phyloP scores from a whole-genome alignment of 2,329 filamentous ascomycete species.

The Phyllosticta citrichinensis region DNA sequence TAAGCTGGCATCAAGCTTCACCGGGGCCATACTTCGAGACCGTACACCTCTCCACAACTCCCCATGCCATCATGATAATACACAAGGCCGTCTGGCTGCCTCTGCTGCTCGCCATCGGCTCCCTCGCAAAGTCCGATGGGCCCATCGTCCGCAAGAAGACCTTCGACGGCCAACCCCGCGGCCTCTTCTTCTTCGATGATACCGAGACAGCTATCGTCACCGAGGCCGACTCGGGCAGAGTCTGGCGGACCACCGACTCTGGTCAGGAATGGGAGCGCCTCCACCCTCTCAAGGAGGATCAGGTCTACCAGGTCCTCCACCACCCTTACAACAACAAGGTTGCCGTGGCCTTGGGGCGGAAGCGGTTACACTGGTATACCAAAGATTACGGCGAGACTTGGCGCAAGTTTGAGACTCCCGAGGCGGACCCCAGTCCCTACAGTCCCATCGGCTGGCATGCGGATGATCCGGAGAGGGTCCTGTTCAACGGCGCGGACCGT shows the following conservation, averaged over 20 bases:
- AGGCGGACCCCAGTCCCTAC: conserved; percentile 42
- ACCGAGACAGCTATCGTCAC: conserved; percentile 72
- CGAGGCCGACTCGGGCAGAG: conserved; percentile 51
- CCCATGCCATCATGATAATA: conserved; percentile 12
- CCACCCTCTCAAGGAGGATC: conserved; percentile 50
- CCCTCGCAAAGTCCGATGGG: conserved; percentile 36
- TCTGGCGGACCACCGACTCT: conserved; percentile 72
- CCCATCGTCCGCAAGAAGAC: conserved; percentile 54
- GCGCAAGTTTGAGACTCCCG: conserved; percentile 59
- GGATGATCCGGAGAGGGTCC: conserved; percentile 69
- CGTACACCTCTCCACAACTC: background rate
- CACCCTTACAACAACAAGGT: conserved; percentile 70
- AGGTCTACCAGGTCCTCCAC: conserved; percentile 55
- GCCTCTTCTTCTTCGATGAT: conserved; percentile 81
- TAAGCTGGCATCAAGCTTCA: conserved; percentile 8
- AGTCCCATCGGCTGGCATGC: conserved; percentile 70
- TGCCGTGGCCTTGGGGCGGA: conserved; percentile 68
- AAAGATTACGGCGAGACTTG: conserved; percentile 74
- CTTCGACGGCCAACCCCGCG: conserved; percentile 51
- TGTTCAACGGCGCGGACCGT: conserved; percentile 53
- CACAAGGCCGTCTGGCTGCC: conserved; percentile 23
- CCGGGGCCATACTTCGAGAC: background rate
- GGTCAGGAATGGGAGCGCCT: conserved; percentile 66
- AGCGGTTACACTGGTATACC: conserved; percentile 69
- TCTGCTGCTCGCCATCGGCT: conserved; percentile 34